Percentiles rank a stretch among this genome's conserved stretches.
phyloP scores from a whole-genome alignment of 805 yeast species.

The Kregervanrija pseudodelftensis region DNA sequence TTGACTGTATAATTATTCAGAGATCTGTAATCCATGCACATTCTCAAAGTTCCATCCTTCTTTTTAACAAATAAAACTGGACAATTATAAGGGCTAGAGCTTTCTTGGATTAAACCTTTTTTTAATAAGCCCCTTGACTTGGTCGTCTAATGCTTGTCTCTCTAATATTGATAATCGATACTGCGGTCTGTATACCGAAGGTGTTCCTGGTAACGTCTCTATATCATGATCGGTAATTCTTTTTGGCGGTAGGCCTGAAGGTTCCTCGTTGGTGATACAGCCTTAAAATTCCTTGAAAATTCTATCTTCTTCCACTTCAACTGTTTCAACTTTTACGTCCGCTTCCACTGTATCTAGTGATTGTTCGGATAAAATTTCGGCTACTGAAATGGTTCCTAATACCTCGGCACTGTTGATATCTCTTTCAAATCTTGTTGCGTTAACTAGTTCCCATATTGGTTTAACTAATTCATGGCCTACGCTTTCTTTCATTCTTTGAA shows the following conservation, averaged over 20 bases:
- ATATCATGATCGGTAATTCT: background rate
- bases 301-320: background rate
- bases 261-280: background rate
- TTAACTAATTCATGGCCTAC: too few relatives aligned
- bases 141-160: background rate
- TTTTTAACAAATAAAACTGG: constrained; percentile 15
- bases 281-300: background rate
- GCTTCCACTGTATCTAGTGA: too few relatives aligned
- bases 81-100: constrained; percentile 8
- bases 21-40: constrained; percentile 14
- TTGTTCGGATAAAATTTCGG: too few relatives aligned
- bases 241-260: background rate
- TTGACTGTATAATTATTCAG: constrained; percentile 11
- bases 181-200: background rate
- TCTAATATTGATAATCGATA: background rate
- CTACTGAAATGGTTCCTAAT: too few relatives aligned
- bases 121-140: background rate
- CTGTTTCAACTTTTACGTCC: too few relatives aligned
- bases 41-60: constrained; percentile 12
- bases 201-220: background rate
- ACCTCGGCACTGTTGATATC: too few relatives aligned
- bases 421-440: too few relatives aligned
- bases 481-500: too few relatives aligned
- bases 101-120: constrained; percentile 3
- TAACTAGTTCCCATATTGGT: too few relatives aligned